These are phyloP conservation scores for Candida cerambycidarum DNA, from an alignment of 805 yeast species.

Conservation along the genomic window DNA sequence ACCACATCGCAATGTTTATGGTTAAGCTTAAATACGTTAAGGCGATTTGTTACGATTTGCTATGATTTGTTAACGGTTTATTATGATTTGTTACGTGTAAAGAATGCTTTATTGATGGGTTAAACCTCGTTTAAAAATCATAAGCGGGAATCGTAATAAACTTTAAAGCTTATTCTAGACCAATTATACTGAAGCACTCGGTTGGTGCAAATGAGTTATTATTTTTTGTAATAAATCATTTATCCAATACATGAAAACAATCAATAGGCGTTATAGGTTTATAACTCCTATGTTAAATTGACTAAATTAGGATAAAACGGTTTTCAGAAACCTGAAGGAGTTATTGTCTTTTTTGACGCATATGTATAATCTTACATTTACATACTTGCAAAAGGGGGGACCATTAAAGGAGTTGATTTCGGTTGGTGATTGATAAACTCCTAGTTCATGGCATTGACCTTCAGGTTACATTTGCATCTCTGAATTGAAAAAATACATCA, in stretches of 20 bases:
- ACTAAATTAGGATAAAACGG: conserved; percentile 1
- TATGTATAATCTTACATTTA: not conserved
- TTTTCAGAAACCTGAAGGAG: not conserved
- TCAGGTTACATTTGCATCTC: no score
- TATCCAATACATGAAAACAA: not conserved
- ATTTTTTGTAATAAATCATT: no score
- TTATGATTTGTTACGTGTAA: not conserved
- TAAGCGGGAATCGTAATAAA: conserved; percentile 3
- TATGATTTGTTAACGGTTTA: not conserved
- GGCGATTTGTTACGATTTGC: conserved; percentile 1
- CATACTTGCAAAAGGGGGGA: no score
- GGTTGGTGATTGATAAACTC: no score
- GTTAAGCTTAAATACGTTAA: not conserved
- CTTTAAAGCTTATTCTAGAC: conserved; percentile 5
- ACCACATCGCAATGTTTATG: not conserved
- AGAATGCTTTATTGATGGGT: not conserved
- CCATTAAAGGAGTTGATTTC: no score
- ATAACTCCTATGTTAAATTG: not conserved
- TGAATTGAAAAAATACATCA: no score
- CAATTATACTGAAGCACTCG: not conserved
- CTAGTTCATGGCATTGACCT: no score
- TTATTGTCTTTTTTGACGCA: not conserved
- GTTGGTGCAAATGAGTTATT: no score
- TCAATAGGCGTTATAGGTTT: not conserved
- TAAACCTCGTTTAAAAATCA: conserved; percentile 2